Base-by-base conservation (phyloP, 345 rosid genomes). In the Camelina sativa region DNA sequence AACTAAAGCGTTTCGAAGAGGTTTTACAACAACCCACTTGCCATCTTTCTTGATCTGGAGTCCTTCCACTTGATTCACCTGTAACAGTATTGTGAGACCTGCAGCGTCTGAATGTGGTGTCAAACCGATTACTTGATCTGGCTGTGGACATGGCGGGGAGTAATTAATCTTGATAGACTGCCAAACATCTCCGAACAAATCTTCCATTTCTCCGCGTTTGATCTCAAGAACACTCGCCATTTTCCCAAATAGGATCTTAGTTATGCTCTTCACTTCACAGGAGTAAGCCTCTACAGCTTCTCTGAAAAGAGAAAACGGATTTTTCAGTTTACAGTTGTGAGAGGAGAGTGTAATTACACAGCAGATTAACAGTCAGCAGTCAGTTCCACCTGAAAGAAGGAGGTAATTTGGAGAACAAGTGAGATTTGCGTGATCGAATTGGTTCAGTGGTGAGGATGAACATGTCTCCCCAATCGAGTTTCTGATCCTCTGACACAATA, bases 401-500 rank as follows among this genome's bases (percentile, higher is more conserved):
- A 67, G 81, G 85, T 55, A 79, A 74, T 2, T 57, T 74, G 53
- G 81, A 80, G 68, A 84, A 79, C 40, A 84, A 71, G 67, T 76
- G 73, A 43, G 81, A 72, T 54, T 76, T 76, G 23, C 86, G 82
- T 0, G 73, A 54, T 61, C 8, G 58, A 16, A 47, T 11, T 7
- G 87, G 85, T 38, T 58, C 43, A 11, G 83, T 74, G 8, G 73
- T 54, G 55, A 81, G 52, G 68, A 9, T 74, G 53, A 82, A 79
- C 16, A 80, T 22, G 37, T 84, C 87, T 50, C 63, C 64, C 85
- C 85, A 84, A 12, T 82, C 87, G 11, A 82, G 87, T 69, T 80
- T 84, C 65, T 84, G 87, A 25, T 82, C 85, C 3, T 84, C 82
- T 0, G 83, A 84, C 20, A 84, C 76, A 13, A 84, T 58, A 23